Conservation (phyloP, 2,329 filamentous ascomycete species). For the Aspergillus japonicus region DNA sequence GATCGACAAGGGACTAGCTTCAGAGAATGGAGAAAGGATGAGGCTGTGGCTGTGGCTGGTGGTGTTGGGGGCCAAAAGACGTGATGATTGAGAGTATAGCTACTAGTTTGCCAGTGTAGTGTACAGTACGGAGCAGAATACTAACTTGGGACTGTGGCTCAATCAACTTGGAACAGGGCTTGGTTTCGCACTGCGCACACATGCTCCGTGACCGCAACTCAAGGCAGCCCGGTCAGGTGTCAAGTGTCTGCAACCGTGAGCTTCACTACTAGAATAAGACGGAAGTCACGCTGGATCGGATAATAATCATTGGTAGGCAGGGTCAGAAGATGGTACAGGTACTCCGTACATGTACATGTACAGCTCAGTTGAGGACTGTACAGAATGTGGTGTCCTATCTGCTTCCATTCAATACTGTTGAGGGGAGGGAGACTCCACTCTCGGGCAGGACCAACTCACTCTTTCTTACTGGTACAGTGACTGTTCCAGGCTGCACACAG, state of each 20-base stretch:
- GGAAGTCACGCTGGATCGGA: no score
- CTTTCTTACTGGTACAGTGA: neutral
- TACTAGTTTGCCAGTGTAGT: neutral
- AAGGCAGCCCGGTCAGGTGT: neutral
- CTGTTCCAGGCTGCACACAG: neutral
- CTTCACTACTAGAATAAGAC: no score
- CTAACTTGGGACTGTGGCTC: neutral
- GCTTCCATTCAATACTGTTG: no score
- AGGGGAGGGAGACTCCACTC: neutral
- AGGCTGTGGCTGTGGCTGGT: conserved; percentile 2
- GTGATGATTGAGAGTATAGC: neutral
- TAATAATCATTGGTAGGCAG: no score
- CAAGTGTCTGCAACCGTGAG: neutral
- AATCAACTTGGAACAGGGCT: neutral
- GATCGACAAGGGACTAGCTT: no score
- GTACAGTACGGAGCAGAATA: neutral
- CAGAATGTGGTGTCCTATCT: no score
- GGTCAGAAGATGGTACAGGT: no score
- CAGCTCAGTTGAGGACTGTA: no score
- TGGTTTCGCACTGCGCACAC: no score
- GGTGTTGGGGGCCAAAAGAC: neutral
- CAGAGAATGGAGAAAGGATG: neutral
- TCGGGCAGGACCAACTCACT: neutral
- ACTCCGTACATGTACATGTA: no score
- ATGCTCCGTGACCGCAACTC: no score